Evolutionary conservation across 768 basidiomycete species (phyloP).

Genomic region (Leccinum rimulosum): DNA sequence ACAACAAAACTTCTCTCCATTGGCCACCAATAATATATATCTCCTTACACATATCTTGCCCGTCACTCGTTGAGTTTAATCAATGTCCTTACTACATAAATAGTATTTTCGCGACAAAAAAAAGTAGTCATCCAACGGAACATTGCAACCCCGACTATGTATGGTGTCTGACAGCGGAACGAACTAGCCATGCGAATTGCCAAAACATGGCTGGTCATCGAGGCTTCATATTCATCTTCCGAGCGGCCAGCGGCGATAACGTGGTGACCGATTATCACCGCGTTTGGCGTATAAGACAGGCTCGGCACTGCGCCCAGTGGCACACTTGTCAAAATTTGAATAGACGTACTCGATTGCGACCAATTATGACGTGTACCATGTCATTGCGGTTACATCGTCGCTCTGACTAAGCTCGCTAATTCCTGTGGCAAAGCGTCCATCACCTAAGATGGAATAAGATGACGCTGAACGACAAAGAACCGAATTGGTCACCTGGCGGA

Average conservation of each 20-base stretch:
- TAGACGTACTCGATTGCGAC: conserved; percentile 5
- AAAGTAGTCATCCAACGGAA: no score
- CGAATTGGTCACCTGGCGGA: conserved; percentile 49
- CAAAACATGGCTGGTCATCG: conserved; percentile 46
- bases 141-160: no score
- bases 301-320: conserved; percentile 20
- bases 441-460: conserved; percentile 20
- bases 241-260: conserved; percentile 37
- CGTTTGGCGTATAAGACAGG: conserved; percentile 9
- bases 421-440: conserved; percentile 23
- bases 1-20: not conserved
- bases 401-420: conserved; percentile 22
- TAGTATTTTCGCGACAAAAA: not conserved
- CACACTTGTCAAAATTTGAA: not conserved
- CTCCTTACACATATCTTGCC: not conserved
- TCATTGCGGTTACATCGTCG: not conserved
- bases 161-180: conserved; percentile 63
- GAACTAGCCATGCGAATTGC: conserved; percentile 43
- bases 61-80: conserved; percentile 2
- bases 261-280: conserved; percentile 39
- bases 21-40: not conserved
- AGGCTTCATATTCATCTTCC: conserved; percentile 53
- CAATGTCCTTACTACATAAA: not conserved
- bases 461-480: not conserved
- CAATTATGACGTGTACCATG: not conserved